These are phyloP conservation scores for Lineolata rhizophorae DNA, from an alignment of 495 filamentous ascomycete genomes.

Conservation along the genomic window DNA sequence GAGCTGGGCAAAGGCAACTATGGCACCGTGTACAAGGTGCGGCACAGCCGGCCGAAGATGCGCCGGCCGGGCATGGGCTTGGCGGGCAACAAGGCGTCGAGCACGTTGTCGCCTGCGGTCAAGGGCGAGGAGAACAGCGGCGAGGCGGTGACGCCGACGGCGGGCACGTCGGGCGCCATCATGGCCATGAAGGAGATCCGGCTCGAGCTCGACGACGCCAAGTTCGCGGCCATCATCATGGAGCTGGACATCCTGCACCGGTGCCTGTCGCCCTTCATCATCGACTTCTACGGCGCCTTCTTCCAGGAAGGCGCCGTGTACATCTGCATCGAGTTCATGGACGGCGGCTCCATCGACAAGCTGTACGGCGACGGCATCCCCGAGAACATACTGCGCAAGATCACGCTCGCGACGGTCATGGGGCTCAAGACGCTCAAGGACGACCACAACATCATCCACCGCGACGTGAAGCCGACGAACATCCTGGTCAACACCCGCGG, in stretches of 20 bases:
- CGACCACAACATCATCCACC: conserved; percentile 97
- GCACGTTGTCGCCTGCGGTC: conserved; percentile 10
- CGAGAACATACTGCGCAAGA: conserved; percentile 72
- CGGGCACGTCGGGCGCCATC: conserved; percentile 33
- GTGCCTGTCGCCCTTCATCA: conserved; percentile 84
- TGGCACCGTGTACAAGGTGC: conserved; percentile 90
- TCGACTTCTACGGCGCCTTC: conserved; percentile 97
- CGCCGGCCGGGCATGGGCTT: conserved; percentile 64
- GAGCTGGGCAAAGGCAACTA: conserved; percentile 98
- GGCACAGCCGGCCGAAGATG: conserved; percentile 58
- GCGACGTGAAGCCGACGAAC: conserved; percentile 97
- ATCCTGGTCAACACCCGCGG: conserved; percentile 78
- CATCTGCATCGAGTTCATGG: conserved; percentile 99
- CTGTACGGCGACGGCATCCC: conserved; percentile 86
- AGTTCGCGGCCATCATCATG: conserved; percentile 95
- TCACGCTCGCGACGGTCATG: conserved; percentile 75
- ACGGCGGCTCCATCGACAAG: conserved; percentile 96
- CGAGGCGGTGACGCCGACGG: conserved; percentile 19
- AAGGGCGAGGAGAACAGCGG: no score
- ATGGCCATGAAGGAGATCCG: conserved; percentile 99
- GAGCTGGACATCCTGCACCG: conserved; percentile 92
- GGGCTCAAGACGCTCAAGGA: conserved; percentile 88
- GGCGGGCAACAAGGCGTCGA: conserved; percentile 26
- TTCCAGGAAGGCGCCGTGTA: conserved; percentile 98
- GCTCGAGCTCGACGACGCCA: conserved; percentile 88